phyloP scores from a whole-genome alignment of 202 grass and related monocot species.

The Elaeis oleifera region DNA sequence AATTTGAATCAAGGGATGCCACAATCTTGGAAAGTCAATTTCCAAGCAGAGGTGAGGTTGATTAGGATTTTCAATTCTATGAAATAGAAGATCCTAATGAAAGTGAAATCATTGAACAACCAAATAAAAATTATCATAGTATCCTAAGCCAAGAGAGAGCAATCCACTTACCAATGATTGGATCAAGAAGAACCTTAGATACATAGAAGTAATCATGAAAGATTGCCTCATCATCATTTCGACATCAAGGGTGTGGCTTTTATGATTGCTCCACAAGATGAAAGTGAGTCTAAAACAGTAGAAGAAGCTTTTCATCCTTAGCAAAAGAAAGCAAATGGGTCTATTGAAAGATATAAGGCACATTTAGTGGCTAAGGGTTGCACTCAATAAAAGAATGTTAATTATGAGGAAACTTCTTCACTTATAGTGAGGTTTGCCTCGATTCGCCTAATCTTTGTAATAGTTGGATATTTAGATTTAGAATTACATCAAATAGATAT shows the following conservation, averaged over 20 bases:
- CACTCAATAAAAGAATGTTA: no score
- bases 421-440: no score
- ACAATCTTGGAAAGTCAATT: no score
- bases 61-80: background rate
- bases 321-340: no score
- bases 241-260: background rate
- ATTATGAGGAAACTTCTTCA: no score
- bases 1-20: no score
- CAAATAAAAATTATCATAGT: background rate
- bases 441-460: no score
- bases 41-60: background rate
- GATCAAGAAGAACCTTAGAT: background rate
- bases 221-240: background rate
- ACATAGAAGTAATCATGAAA: background rate
- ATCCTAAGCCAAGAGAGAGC: background rate
- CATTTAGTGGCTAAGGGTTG: no score
- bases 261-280: background rate
- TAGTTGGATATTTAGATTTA: no score
- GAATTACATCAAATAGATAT: no score
- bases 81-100: background rate
- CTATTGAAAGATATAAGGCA: no score
- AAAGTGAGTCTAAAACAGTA: background rate
- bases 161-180: background rate
- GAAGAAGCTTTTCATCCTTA: no score
- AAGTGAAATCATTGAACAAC: background rate